phyloP scores from a whole-genome alignment of 345 rosid genomes.

The Lepidium didymum region DNA sequence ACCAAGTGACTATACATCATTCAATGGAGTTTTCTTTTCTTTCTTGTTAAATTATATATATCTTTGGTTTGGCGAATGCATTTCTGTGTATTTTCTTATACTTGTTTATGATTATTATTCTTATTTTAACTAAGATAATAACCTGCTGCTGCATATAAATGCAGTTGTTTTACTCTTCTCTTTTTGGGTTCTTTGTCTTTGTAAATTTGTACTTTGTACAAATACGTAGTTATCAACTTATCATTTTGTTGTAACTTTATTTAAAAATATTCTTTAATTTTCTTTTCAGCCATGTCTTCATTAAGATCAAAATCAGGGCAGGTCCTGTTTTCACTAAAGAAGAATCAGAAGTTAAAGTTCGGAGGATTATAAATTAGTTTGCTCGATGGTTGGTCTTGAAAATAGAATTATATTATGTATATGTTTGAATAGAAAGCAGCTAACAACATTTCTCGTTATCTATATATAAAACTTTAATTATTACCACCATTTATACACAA shows the following conservation, averaged over 20 bases:
- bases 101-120: neutral
- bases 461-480: too few relatives aligned
- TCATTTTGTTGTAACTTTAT: neutral
- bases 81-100: neutral
- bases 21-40: neutral
- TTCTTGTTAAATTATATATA: neutral
- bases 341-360: neutral
- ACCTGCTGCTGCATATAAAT: neutral
- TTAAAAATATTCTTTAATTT: neutral
- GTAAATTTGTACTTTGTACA: conserved; percentile 27
- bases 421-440: neutral
- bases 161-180: neutral
- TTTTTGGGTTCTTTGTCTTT: neutral
- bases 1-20: neutral
- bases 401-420: neutral
- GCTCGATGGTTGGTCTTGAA: too few relatives aligned
- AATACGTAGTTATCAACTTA: conserved; percentile 6
- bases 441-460: too few relatives aligned
- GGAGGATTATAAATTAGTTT: neutral
- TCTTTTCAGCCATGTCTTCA: neutral
- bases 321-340: neutral
- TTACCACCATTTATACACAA: too few relatives aligned
- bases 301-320: neutral
- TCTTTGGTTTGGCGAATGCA: conserved; percentile 17
- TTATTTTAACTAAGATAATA: conserved; percentile 6